A percentile compares a stretch with the other conserved stretches of the same genome.
Evolutionary conservation across 2,329 filamentous ascomycete species (phyloP).

Genomic region (Sarocladium oryzae): DNA sequence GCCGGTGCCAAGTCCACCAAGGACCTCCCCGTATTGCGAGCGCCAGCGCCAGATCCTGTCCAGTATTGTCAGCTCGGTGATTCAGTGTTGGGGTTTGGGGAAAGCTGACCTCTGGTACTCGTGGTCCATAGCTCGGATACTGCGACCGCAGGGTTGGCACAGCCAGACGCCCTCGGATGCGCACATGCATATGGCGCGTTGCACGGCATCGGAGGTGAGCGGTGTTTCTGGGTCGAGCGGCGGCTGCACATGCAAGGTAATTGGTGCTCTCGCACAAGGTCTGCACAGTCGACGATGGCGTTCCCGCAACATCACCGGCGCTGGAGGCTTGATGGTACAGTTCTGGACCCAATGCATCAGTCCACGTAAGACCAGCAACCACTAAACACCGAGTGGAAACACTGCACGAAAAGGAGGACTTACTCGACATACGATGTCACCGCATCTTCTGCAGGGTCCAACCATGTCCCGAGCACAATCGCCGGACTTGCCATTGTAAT

Average conservation of each 20-base stretch:
- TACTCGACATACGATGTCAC: constrained; percentile 75
- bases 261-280: constrained; percentile 65
- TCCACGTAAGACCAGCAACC: background rate
- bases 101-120: constrained; percentile 50
- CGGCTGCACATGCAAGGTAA: constrained; percentile 47
- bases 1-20: constrained; percentile 75
- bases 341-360: constrained; percentile 53
- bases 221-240: constrained; percentile 37
- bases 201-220: constrained; percentile 47
- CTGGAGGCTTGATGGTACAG: constrained; percentile 78
- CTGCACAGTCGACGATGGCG: constrained; percentile 78
- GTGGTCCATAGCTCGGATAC: constrained; percentile 53
- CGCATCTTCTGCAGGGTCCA: constrained; percentile 71
- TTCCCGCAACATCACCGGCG: constrained; percentile 57
- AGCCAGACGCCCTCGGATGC: constrained; percentile 64
- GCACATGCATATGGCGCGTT: constrained; percentile 47
- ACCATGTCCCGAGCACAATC: constrained; percentile 86
- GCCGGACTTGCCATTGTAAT: constrained; percentile 61
- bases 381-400: background rate
- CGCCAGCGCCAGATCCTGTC: constrained; percentile 80
- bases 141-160: constrained; percentile 75
- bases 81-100: background rate
- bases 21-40: constrained; percentile 73
- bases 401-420: constrained; percentile 20
- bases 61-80: background rate